These are phyloP conservation scores for Quercus ilex DNA, from an alignment of 306 rosid species.

Conservation along the genomic window DNA sequence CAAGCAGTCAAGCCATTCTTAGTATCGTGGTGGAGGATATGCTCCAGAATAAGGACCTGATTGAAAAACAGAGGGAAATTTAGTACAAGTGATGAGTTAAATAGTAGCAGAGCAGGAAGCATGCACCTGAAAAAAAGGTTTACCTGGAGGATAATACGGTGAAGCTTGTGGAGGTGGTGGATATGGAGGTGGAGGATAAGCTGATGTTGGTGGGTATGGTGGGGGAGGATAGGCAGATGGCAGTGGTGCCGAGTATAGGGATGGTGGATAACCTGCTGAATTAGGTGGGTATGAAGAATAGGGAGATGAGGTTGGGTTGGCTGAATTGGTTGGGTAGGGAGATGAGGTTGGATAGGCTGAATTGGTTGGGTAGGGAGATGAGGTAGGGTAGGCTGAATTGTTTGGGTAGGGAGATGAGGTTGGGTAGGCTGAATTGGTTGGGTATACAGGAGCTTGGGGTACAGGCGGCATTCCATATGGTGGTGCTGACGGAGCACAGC, in stretches of 20 bases:
- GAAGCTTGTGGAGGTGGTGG: conserved; percentile 52
- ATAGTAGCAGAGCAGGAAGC: background rate
- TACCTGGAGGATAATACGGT: conserved; percentile 53
- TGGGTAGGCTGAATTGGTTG: background rate
- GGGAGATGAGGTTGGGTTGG: conserved; percentile 22
- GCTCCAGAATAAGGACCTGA: conserved; percentile 48
- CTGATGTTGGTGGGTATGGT: conserved; percentile 3
- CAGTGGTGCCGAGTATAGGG: conserved; percentile 13
- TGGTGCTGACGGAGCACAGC: conserved; percentile 51
- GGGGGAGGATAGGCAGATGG: conserved; percentile 11
- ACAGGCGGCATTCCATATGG: conserved; percentile 37
- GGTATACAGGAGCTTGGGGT: conserved; percentile 29
- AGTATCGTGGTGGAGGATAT: conserved; percentile 71
- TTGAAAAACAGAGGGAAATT: background rate
- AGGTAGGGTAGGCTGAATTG: conserved; percentile 16
- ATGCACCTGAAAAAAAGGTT: background rate
- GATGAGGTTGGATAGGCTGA: conserved; percentile 9
- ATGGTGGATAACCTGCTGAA: conserved; percentile 30
- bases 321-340: conserved; percentile 37
- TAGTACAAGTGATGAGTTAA: background rate
- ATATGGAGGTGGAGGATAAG: conserved; percentile 28
- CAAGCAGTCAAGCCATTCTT: conserved; percentile 5
- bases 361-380: conserved; percentile 11
- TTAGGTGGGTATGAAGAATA: conserved; percentile 20
- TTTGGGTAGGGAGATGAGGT: conserved; percentile 33